Conservation (phyloP, 495 filamentous ascomycete species). For the Lentithecium fluviatile region DNA sequence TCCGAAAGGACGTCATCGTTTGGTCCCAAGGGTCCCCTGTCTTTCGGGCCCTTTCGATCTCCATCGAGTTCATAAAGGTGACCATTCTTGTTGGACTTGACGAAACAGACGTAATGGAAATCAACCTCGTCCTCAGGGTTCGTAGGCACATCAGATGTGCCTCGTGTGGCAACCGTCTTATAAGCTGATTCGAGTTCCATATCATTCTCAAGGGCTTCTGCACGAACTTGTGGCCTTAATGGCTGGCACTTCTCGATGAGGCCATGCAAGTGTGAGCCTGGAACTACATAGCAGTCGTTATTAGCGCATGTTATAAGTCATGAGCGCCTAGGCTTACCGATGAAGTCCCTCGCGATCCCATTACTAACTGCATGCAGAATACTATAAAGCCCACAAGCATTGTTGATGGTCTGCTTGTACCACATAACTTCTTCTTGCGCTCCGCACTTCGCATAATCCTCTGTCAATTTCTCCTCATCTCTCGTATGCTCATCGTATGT, state of each 20-base stretch:
- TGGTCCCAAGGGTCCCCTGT: conserved; percentile 21
- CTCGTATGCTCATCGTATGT: conserved; percentile 35
- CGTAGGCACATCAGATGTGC: conserved; percentile 31
- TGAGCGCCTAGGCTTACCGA: conserved; percentile 23
- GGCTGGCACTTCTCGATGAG: conserved; percentile 14
- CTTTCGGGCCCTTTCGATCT: conserved; percentile 35
- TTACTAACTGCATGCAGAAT: conserved; percentile 42
- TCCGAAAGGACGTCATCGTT: conserved; percentile 36
- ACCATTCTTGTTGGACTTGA: conserved; percentile 33
- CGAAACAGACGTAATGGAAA: conserved; percentile 38
- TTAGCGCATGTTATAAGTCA: neutral
- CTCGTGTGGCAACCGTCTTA: conserved; percentile 29
- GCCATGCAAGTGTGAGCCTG: conserved; percentile 9
- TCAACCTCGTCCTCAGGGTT: conserved; percentile 37
- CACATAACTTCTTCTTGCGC: conserved; percentile 34
- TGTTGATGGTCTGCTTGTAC: conserved; percentile 43
- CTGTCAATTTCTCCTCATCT: conserved; percentile 34
- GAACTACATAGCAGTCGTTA: conserved; percentile 3
- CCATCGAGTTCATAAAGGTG: conserved; percentile 39
- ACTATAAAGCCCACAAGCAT: conserved; percentile 43
- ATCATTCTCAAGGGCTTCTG: conserved; percentile 29
- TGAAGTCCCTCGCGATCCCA: conserved; percentile 18
- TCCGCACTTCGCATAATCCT: conserved; percentile 30
- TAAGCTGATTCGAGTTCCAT: conserved; percentile 36
- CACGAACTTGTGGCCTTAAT: conserved; percentile 21